Evolutionary conservation across 1,284 basidiomycete genomes (phyloP), one percentile per base, ranked within the genome.

Genomic region (Trichosporon sp.): DNA sequence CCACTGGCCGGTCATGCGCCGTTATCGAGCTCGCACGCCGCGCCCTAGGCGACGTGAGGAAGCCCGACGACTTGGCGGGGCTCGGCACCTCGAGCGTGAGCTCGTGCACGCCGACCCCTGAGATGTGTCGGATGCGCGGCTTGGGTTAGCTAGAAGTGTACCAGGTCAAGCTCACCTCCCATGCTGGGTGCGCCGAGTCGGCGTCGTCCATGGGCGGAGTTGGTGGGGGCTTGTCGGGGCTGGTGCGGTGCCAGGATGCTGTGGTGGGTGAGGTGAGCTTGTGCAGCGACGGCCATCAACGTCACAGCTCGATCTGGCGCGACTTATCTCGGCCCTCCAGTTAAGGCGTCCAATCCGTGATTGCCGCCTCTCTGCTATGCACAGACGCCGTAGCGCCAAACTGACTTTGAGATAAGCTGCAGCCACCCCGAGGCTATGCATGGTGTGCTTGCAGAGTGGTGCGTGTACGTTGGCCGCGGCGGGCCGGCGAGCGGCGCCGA

Each of bases 71-170:
- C 56, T 60, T 60, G 56, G 56, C 56, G 27, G 56, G 56, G 29
- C 56, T 60, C 18, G 56, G 21, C 56, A 31, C 56, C 27, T 60
- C 56, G 27, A 79, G 72, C 2, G 76, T 80, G 38, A 81, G 73
- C 68, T 81, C 78, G 69, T 79, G 79, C 31, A 81, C 78, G 21
- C 78, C 77, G 32, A 81, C 73, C 3, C 80, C 80, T 51, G 51
- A 44, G 66, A 81, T 77, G 51, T 80, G 74, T 32, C 80, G 70
- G 56, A 81, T 78, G 6, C 78, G 74, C 53, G 75, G 76, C 76
- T 79, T 53, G 4, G 13, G 64, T 70, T 27, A 70, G 65, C 68
- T 31, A 8, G 31, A 2, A 18, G 25, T 5, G 29, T 0, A 1
- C 11, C 6, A 5, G 6, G 12, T 12, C 4, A 5, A 32, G 60